A percentile compares a stretch with the other conserved stretches of the same genome.
phyloP scores from a whole-genome alignment of 1,284 basidiomycete genomes.

The Apiotrichum veenhuisii region DNA sequence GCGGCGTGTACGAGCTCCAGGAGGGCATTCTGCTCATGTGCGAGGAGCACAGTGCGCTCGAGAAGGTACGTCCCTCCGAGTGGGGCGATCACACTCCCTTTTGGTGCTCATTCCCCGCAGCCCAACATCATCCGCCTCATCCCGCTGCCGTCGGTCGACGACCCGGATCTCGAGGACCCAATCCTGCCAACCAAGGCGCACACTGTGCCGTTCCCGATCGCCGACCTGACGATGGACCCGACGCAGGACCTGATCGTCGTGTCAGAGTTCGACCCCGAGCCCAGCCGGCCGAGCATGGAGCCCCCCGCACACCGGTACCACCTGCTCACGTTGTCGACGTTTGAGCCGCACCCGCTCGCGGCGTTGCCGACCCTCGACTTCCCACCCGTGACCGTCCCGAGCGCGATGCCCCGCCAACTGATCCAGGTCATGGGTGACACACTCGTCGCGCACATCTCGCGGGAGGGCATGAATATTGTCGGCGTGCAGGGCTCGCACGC shows the following conservation, averaged over 20 bases:
- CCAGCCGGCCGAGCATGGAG: not conserved
- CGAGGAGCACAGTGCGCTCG: slow-evolving; percentile 12
- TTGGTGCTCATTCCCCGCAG: slow-evolving; percentile 20
- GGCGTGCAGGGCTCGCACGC: slow-evolving; percentile 14
- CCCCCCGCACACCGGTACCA: slow-evolving; percentile 42
- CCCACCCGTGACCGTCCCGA: slow-evolving; percentile 22
- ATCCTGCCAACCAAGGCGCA: slow-evolving; percentile 19
- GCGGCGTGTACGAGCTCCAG: slow-evolving; percentile 48
- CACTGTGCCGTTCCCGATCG: slow-evolving; percentile 36
- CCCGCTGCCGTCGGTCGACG: slow-evolving; percentile 38
- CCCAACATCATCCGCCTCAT: slow-evolving; percentile 39
- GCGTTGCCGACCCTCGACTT: slow-evolving; percentile 35
- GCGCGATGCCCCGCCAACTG: slow-evolving; percentile 38
- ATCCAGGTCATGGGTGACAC: slow-evolving; percentile 47
- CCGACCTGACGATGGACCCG: slow-evolving; percentile 49
- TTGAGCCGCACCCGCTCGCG: slow-evolving; percentile 45
- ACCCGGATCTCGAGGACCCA: slow-evolving; percentile 35
- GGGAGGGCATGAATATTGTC: slow-evolving; percentile 19
- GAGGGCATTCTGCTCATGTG: slow-evolving; percentile 48
- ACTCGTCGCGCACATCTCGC: slow-evolving; percentile 39
- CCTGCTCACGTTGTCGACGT: slow-evolving; percentile 39
- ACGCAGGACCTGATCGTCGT: slow-evolving; percentile 48
- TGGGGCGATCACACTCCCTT: not conserved
- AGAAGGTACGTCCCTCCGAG: slow-evolving; percentile 1
- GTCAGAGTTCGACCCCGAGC: slow-evolving; percentile 3